These are phyloP conservation scores for Herpetomonas tarakana DNA, from an alignment of 208 protist species.

Conservation along the genomic window DNA sequence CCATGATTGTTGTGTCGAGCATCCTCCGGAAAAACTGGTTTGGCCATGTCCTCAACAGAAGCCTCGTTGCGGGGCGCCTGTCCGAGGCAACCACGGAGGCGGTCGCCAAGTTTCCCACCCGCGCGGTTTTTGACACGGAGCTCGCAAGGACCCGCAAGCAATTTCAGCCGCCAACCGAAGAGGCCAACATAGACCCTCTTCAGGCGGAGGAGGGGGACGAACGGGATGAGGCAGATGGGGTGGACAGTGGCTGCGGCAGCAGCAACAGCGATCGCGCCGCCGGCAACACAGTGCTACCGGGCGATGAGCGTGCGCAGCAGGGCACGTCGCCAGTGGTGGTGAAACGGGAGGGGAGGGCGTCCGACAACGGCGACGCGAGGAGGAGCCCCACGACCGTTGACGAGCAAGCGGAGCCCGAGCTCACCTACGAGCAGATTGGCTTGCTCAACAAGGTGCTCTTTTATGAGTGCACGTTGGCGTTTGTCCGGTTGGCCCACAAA, in stretches of 20 bases:
- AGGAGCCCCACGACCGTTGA: background rate
- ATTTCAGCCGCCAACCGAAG: slow-evolving; percentile 42
- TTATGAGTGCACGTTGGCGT: slow-evolving; percentile 70
- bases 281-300: background rate
- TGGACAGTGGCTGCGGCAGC: background rate
- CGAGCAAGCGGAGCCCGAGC: slow-evolving; percentile 1
- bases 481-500: slow-evolving; percentile 63
- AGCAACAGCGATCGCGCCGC: background rate
- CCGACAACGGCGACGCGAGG: background rate
- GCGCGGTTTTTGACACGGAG: slow-evolving; percentile 22
- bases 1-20: slow-evolving; percentile 60
- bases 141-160: slow-evolving; percentile 26
- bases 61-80: slow-evolving; percentile 53
- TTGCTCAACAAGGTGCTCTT: slow-evolving; percentile 70
- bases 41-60: slow-evolving; percentile 63
- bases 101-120: slow-evolving; percentile 23
- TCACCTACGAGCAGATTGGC: slow-evolving; percentile 52
- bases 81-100: slow-evolving; percentile 32
- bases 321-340: background rate
- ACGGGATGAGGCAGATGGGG: slow-evolving; percentile 9
- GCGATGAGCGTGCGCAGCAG: background rate
- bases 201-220: slow-evolving; percentile 11
- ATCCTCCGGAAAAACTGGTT: slow-evolving; percentile 86
- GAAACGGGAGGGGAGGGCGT: background rate
- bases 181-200: slow-evolving; percentile 17